Evolutionary conservation across 331 rosid genomes (phyloP), one percentile per base, ranked within the genome.

Genomic region (Telfairia occidentalis): DNA sequence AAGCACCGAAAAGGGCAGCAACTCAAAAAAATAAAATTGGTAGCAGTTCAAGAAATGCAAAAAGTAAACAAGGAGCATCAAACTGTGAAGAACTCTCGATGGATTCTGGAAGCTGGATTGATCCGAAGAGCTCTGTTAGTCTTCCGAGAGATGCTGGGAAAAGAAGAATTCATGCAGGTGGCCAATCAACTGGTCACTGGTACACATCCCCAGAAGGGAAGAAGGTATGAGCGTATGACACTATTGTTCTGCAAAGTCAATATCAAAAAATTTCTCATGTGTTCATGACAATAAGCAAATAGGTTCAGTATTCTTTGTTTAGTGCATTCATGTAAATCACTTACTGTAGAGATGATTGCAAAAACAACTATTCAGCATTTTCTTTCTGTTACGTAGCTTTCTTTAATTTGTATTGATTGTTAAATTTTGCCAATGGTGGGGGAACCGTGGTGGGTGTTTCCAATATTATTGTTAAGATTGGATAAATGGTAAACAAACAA

Each of bases 181-280:
- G 84, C 30, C 83, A 86, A 78, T 80, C 98, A 71, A 78, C 65
- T 72, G 97, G 98, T 80, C 97, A 91, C 77, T 94, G 98, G 97
- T 94, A 29, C 85, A 91, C 97, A 43, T 83, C 79, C 49, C 45
- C 96, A 19, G 91, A 82, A 34, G 96, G 98, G 80, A 85, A 83
- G 76, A 94, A 85, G 98, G 98, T 87, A 29, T 35, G 53, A n/a
- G 8, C 8, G n/a, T n/a, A n/a, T n/a, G n/a, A 52, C 21, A 46
- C 46, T 64, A 63, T 15, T 52, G 29, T 28, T 66, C 30, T 43
- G 21, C 61, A 29, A 15, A 28, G 61, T 65, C 74, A 5, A 23
- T 24, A 10, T 26, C 24, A 26, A 49, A 57, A 66, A 67, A 59
- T 9, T 77, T 35, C 66, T 71, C 24, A 43, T 24, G 16, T 67